Conservation (phyloP, 2,329 filamentous ascomycete genomes). For the Gaeumannomyces sp. region DNA sequence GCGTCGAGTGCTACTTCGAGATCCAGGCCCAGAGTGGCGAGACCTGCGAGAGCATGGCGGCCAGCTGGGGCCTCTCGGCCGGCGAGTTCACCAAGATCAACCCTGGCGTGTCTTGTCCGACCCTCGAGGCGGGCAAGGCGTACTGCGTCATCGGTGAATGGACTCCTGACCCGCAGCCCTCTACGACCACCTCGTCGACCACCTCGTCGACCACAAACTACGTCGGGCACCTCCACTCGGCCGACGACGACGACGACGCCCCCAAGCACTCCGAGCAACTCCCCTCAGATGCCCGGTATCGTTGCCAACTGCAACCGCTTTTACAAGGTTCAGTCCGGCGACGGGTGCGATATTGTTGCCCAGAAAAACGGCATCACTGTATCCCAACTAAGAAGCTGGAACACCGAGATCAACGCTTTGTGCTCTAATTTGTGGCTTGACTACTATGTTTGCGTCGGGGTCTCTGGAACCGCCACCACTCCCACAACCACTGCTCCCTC, state of each 20-base stretch:
- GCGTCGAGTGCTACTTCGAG: slow-evolving; percentile 12
- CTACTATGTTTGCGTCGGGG: slow-evolving; percentile 13
- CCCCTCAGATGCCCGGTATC: background rate
- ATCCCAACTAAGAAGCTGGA: slow-evolving; percentile 10
- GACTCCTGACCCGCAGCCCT: background rate
- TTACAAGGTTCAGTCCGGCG: background rate
- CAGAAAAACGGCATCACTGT: slow-evolving; percentile 8
- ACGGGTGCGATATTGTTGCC: background rate
- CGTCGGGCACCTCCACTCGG: too few species aligned
- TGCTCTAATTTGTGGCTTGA: slow-evolving; percentile 11
- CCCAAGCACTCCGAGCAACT: background rate
- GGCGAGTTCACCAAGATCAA: slow-evolving; percentile 15
- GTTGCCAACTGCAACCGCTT: background rate
- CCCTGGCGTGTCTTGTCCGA: slow-evolving; percentile 13
- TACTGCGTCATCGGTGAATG: slow-evolving; percentile 8
- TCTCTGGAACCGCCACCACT: background rate
- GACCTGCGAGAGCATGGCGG: slow-evolving; percentile 14
- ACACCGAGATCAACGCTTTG: slow-evolving; percentile 1
- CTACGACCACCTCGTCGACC: too few species aligned
- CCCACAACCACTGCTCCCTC: too few species aligned
- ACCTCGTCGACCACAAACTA: too few species aligned
- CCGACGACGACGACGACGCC: background rate
- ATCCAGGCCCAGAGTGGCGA: slow-evolving; percentile 7
- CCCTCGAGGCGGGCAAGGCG: slow-evolving; percentile 7
- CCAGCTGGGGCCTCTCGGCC: slow-evolving; percentile 14